Evolutionary conservation across 2,329 filamentous ascomycete genomes (phyloP).

Genomic region (Alternaria sp.): DNA sequence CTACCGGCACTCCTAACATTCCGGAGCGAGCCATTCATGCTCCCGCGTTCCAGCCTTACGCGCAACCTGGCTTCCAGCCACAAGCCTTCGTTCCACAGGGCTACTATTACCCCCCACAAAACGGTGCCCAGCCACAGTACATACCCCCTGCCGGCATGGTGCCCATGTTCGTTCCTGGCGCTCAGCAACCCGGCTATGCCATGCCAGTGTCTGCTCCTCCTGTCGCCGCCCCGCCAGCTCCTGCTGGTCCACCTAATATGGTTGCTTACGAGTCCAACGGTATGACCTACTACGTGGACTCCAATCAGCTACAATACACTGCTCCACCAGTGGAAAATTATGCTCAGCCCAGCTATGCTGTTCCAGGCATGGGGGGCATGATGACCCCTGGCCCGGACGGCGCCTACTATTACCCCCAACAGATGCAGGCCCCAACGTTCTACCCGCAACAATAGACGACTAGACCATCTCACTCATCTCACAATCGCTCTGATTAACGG

Average conservation of each 20-base stretch:
- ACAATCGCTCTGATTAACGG: neutral
- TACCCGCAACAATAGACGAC: slow-evolving; percentile 59
- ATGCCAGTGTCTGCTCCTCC: slow-evolving; percentile 49
- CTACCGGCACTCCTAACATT: slow-evolving; percentile 85
- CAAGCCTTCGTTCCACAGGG: slow-evolving; percentile 51
- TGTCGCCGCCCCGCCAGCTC: slow-evolving; percentile 45
- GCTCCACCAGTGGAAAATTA: slow-evolving; percentile 57
- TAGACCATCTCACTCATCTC: neutral
- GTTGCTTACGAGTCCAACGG: slow-evolving; percentile 91
- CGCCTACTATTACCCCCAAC: slow-evolving; percentile 68
- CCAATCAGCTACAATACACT: slow-evolving; percentile 67
- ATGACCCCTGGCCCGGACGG: slow-evolving; percentile 68
- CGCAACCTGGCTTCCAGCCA: slow-evolving; percentile 63
- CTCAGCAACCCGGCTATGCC: slow-evolving; percentile 59
- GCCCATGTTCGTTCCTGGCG: slow-evolving; percentile 66
- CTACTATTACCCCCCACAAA: slow-evolving; percentile 70
- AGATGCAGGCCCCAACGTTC: slow-evolving; percentile 60
- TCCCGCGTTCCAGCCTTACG: slow-evolving; percentile 79
- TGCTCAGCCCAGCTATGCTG: slow-evolving; percentile 59
- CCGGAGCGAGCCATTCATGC: slow-evolving; percentile 92
- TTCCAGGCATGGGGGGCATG: slow-evolving; percentile 78
- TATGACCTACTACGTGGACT: slow-evolving; percentile 94
- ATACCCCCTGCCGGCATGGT: slow-evolving; percentile 59
- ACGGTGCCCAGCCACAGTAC: slow-evolving; percentile 48
- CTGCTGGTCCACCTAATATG: slow-evolving; percentile 59